Evolutionary conservation across 2,329 filamentous ascomycete genomes (phyloP), one percentile per base, ranked within the genome.

Genomic region (Penicillium sp.): DNA sequence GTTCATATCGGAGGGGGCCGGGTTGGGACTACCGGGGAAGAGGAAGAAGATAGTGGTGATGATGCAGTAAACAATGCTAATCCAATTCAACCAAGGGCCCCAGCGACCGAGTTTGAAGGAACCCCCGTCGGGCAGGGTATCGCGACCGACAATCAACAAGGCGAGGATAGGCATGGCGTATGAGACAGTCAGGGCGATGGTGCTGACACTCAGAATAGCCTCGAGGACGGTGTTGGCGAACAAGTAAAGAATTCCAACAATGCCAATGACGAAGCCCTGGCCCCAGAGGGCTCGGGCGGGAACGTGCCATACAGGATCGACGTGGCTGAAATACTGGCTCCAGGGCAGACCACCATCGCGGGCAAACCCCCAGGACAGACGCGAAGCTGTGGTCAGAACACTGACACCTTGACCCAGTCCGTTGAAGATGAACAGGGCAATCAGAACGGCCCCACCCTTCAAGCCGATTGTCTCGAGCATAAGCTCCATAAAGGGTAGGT

Each of bases 1-100:
- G 66, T 84, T 84, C 81, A 83, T 83, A 56, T 83, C 79, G n/a
- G 69, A 68, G 0, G 72, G 65, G 0, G 74, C 58, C 0, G 81
- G 81, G 54, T 76, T 75, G 0, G 81, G 81, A 0, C 54, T 56
- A 0, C 68, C 67, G 0, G 81, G 81, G 60, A 83, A 83, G 64
- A 83, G 80, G 75, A 83, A 83, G 67, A 83, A 82, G 25, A 83
- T 73, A 0, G 79, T 81, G 1, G 80, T 82, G 51, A 83, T 66
- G 49, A 67, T 67, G 62, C 81, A 83, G 67, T 83, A 83, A 11
- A 81, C 60, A 29, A 83, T 69, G 3, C 79, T 81, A 31, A 81
- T 60, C 74, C 77, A 79, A 64, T 82, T 81, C 53, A 75, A 56
- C n/a, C 71, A 49, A 0, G 73, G 59, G 0, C 80, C 80, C n/a